phyloP scores from a whole-genome alignment of 768 basidiomycete species.

The Amanita subjunquillea region DNA sequence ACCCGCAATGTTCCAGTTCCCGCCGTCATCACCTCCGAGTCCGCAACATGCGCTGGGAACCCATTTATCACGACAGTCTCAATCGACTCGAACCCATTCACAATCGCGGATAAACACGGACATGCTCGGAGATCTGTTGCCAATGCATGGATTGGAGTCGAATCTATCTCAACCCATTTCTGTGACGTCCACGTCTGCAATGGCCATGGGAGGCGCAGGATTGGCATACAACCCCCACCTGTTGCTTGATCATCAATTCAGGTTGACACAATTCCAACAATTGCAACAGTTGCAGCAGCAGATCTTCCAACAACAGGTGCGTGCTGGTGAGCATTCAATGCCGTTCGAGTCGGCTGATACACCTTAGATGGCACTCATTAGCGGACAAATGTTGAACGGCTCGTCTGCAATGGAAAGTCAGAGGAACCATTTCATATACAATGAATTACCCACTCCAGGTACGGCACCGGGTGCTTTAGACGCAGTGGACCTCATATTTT shows the following conservation, averaged over 20 bases:
- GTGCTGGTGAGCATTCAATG: conserved; percentile 11
- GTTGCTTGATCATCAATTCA: conserved; percentile 68
- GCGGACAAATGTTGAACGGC: conserved; percentile 31
- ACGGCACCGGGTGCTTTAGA: conserved; percentile 16
- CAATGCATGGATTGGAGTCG: conserved; percentile 26
- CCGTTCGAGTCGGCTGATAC: conserved; percentile 6
- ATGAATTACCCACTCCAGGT: conserved; percentile 65
- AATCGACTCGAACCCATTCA: neutral
- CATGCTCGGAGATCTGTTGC: conserved; percentile 40
- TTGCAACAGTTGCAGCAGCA: conserved; percentile 73
- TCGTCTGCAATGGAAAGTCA: conserved; percentile 19
- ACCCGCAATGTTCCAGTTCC: conserved; percentile 3
- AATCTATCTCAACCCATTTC: conserved; percentile 9
- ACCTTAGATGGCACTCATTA: conserved; percentile 58
- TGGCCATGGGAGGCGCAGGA: neutral
- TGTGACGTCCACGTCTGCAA: neutral
- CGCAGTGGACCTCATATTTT: conserved; percentile 8
- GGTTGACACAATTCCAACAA: conserved; percentile 67
- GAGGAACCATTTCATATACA: conserved; percentile 23
- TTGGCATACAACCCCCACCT: conserved; percentile 31
- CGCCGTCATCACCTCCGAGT: neutral
- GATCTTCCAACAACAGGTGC: conserved; percentile 84
- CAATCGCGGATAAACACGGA: conserved; percentile 27
- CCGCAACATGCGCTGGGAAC: neutral
- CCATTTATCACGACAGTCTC: neutral